A percentile compares a stretch with the other conserved stretches of the same genome.
These are phyloP conservation scores for Kodamaea fukazawae DNA, from an alignment of 805 yeast species.

Conservation along the genomic window DNA sequence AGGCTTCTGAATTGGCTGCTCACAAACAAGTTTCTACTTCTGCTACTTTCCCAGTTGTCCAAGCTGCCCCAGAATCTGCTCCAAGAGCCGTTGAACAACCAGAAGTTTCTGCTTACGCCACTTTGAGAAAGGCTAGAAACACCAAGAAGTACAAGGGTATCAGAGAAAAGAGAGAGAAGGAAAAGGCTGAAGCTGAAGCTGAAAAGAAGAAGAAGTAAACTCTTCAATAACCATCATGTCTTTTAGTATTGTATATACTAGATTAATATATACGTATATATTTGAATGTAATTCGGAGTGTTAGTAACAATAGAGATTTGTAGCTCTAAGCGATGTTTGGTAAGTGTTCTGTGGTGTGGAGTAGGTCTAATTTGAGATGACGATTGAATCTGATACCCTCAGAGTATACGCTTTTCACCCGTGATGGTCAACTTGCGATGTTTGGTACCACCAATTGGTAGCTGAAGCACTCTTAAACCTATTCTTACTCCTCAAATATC, in stretches of 20 bases:
- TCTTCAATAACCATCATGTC: conserved; percentile 6
- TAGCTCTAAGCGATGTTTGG: no score
- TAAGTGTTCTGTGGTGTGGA: no score
- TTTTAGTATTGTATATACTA: conserved; percentile 11
- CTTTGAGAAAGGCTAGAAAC: conserved; percentile 93
- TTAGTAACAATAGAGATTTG: no score
- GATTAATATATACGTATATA: conserved; percentile 9
- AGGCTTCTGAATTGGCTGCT: conserved; percentile 61
- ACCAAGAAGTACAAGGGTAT: conserved; percentile 91
- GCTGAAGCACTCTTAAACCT: no score
- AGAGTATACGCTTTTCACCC: no score
- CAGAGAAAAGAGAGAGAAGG: conserved; percentile 97
- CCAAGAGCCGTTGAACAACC: conserved; percentile 87
- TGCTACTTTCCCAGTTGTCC: conserved; percentile 88
- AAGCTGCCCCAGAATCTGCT: conserved; percentile 65
- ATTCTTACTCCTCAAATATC: no score
- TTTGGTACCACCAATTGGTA: no score
- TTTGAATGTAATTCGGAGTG: neutral
- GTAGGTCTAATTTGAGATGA: no score
- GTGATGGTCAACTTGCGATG: no score
- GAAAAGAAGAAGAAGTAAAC: conserved; percentile 91
- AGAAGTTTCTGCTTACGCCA: conserved; percentile 78
- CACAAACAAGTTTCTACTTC: conserved; percentile 75
- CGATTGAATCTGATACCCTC: no score
- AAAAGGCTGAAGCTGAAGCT: conserved; percentile 98